Evolutionary conservation across 352 stramenopile species (phyloP).

Genomic region (Phytophthora pini): DNA sequence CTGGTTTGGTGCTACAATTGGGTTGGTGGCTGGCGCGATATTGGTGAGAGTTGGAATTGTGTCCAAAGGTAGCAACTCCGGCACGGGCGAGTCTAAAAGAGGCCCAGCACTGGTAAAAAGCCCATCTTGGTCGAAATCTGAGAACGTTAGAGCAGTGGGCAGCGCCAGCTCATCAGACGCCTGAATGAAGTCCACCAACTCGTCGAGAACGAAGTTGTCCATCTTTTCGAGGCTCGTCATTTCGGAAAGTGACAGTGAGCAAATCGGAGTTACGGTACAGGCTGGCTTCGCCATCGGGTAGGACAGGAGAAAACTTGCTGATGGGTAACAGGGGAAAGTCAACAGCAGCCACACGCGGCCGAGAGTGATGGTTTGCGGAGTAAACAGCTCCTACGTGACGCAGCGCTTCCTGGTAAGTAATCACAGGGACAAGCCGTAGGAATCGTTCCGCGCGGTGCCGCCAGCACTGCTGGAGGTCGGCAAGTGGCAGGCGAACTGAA

Average conservation of each 20-base stretch:
- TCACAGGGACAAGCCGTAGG: not conserved
- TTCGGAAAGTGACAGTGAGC: conserved; percentile 13
- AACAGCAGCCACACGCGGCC: conserved; percentile 14
- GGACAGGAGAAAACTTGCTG: conserved; percentile 27
- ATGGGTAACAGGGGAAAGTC: conserved; percentile 9
- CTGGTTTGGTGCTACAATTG: not conserved
- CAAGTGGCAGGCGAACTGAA: too few species aligned
- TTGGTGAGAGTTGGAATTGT: not conserved
- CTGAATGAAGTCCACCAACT: conserved; percentile 35
- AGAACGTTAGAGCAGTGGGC: conserved; percentile 10
- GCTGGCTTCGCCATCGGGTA: conserved; percentile 21
- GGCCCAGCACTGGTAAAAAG: conserved; percentile 5
- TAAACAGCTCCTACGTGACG: conserved; percentile 20
- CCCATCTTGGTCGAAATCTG: conserved; percentile 2
- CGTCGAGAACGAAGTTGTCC: conserved; percentile 35
- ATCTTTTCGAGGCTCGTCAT: conserved; percentile 35
- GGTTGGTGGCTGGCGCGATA: not conserved
- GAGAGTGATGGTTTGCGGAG: conserved; percentile 25
- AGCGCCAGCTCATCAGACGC: conserved; percentile 26
- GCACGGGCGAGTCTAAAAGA: conserved; percentile 1
- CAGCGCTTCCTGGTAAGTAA: not conserved
- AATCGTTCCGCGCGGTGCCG: conserved; percentile 6
- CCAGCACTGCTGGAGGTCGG: not conserved
- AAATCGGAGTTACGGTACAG: not conserved
- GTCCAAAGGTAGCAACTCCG: conserved; percentile 1